A percentile compares a stretch with the other conserved stretches of the same genome.
phyloP scores from a whole-genome alignment of 148 eudicot genomes.

The Diospyros lotus region DNA sequence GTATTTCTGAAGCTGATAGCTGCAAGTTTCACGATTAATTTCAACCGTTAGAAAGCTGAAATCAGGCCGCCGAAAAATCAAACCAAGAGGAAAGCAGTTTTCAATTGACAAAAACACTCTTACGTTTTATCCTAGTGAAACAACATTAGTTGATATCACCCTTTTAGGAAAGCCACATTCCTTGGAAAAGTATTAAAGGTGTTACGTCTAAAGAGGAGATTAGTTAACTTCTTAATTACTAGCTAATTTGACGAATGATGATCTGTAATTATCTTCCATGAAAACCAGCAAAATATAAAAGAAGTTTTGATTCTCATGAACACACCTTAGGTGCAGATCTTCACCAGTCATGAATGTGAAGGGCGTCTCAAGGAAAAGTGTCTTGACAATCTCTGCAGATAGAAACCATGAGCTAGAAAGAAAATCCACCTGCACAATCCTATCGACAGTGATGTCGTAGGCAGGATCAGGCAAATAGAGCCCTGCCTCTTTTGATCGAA shows the following conservation, averaged over 20 bases:
- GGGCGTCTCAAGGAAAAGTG: slow-evolving; percentile 80
- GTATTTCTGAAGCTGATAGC: slow-evolving; percentile 97
- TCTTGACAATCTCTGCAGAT: slow-evolving; percentile 79
- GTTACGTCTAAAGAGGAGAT: no score
- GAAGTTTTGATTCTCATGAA: background rate
- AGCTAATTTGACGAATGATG: no score
- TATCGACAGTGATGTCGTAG: slow-evolving; percentile 72
- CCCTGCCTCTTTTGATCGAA: slow-evolving; percentile 89
- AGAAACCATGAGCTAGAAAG: slow-evolving; percentile 97
- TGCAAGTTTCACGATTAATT: slow-evolving; percentile 20
- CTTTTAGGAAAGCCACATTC: no score
- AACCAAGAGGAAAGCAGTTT: background rate
- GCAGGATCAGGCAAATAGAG: slow-evolving; percentile 97
- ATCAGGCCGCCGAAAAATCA: background rate
- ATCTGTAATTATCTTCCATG: background rate
- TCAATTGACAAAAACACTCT: no score
- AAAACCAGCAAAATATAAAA: background rate
- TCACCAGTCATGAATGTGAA: slow-evolving; percentile 89
- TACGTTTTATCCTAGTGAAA: background rate
- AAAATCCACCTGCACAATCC: slow-evolving; percentile 86
- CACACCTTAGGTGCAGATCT: slow-evolving; percentile 88
- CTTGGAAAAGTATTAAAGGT: no score
- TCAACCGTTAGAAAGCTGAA: background rate
- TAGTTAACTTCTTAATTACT: no score
- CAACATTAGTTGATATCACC: no score